These are phyloP conservation scores for Paramecium caudatum DNA, from an alignment of 73 alveolate species.

Conservation along the genomic window DNA sequence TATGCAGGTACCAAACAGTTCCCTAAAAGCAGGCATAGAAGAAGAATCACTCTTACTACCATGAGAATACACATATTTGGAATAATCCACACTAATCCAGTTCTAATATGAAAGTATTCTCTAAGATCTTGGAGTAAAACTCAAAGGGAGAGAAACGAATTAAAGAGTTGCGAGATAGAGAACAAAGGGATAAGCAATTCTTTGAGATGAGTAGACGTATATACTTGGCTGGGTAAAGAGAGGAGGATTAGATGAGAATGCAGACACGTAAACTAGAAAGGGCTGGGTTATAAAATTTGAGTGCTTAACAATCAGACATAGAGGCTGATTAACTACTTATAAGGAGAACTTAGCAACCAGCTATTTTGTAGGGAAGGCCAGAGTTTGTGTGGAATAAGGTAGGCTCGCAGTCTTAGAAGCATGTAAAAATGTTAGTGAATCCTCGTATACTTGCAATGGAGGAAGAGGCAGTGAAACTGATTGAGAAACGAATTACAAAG, in stretches of 20 bases:
- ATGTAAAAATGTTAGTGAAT: conserved; percentile 14
- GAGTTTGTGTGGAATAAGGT: conserved; percentile 59
- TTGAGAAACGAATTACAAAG: not conserved
- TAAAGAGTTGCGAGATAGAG: not conserved
- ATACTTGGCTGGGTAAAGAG: not conserved
- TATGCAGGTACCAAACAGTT: too few species aligned
- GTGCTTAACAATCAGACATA: not conserved
- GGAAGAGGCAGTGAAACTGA: conserved; percentile 48
- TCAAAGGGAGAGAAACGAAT: conserved; percentile 15
- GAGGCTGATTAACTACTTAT: not conserved
- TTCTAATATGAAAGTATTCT: conserved; percentile 50
- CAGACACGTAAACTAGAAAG: conserved; percentile 15
- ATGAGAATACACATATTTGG: conserved; percentile 55
- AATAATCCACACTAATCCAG: conserved; percentile 49
- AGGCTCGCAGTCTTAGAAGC: conserved; percentile 11
- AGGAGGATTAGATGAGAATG: not conserved
- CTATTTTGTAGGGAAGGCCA: conserved; percentile 39
- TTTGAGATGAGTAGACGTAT: not conserved
- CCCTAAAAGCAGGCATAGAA: not conserved
- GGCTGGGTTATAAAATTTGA: not conserved
- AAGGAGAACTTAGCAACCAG: not conserved
- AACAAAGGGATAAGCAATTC: not conserved
- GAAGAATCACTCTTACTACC: conserved; percentile 38
- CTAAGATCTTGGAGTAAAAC: not conserved
- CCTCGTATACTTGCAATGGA: conserved; percentile 13